Percentiles rank a stretch among this genome's conserved stretches.
Conservation (phyloP, 75 land plant genomes). For the Cryptomeria japonica region DNA sequence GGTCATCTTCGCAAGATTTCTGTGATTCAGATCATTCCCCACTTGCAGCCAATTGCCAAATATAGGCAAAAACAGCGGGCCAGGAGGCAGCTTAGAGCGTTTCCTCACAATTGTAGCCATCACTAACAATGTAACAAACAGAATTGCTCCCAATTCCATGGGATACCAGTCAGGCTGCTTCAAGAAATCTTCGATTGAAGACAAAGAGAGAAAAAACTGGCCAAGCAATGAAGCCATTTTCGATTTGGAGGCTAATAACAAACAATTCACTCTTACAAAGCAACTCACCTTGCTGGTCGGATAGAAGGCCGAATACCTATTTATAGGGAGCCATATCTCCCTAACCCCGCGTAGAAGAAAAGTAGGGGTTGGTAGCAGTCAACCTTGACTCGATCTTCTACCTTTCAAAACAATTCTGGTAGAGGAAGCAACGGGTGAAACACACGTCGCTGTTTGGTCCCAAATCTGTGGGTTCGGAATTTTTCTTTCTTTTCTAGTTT, state of each 20-base stretch:
- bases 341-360: not conserved
- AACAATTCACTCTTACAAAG: not conserved
- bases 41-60: slow-evolving; percentile 81
- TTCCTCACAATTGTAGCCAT: not conserved
- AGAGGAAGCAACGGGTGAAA: too few relatives aligned
- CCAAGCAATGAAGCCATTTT: not conserved
- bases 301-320: not conserved
- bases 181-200: not conserved
- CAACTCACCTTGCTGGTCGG: not conserved
- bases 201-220: not conserved
- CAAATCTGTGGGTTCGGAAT: too few relatives aligned
- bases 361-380: not conserved
- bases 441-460: too few relatives aligned
- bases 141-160: not conserved
- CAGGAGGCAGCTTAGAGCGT: slow-evolving; percentile 57
- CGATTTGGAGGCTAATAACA: not conserved
- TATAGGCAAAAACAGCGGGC: slow-evolving; percentile 61
- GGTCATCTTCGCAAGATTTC: slow-evolving; percentile 28
- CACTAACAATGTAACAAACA: not conserved
- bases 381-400: too few relatives aligned
- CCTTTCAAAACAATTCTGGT: too few relatives aligned
- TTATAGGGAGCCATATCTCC: not conserved
- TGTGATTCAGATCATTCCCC: slow-evolving; percentile 67
- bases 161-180: not conserved
- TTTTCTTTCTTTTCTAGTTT: too few relatives aligned